phyloP scores from a whole-genome alignment of 257 asterid genomes.

The Galeopsis tetrahit region DNA sequence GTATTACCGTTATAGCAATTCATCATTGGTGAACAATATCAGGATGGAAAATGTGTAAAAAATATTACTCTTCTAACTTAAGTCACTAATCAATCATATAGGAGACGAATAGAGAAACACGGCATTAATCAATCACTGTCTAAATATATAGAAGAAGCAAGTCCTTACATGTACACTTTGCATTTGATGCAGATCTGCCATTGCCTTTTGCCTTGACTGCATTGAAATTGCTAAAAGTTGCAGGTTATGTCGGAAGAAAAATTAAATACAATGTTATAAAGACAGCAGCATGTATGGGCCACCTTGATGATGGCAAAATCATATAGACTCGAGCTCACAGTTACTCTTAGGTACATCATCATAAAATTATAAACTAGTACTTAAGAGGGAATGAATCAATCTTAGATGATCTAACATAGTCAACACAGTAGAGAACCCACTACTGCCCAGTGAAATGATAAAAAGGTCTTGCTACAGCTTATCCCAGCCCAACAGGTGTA shows the following conservation, averaged over 20 bases:
- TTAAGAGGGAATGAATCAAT: neutral
- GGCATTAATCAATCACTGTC: conserved; percentile 13
- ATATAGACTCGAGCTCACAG: conserved; percentile 15
- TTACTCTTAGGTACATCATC: neutral
- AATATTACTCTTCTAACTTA: neutral
- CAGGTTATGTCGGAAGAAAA: conserved; percentile 26
- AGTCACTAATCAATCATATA: conserved; percentile 14
- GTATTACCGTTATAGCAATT: conserved; percentile 15
- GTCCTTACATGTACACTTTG: conserved; percentile 78
- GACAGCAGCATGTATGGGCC: conserved; percentile 9
- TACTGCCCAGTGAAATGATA: neutral
- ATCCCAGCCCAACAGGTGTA: conserved; percentile 1
- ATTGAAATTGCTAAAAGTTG: conserved; percentile 33
- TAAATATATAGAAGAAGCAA: conserved; percentile 28
- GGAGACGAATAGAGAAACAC: conserved; percentile 4
- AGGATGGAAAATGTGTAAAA: conserved; percentile 8
- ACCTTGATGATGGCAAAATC: conserved; percentile 16
- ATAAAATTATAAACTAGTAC: conserved; percentile 14
- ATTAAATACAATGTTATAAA: conserved; percentile 10
- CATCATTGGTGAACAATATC: conserved; percentile 6
- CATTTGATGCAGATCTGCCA: conserved; percentile 90
- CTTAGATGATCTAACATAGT: neutral
- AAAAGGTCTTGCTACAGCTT: neutral
- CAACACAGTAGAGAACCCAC: conserved; percentile 21
- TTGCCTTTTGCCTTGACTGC: conserved; percentile 98